Percentiles rank a stretch among this genome's conserved stretches.
phyloP scores from a whole-genome alignment of 352 stramenopile species.

The Pythium aquatile region DNA sequence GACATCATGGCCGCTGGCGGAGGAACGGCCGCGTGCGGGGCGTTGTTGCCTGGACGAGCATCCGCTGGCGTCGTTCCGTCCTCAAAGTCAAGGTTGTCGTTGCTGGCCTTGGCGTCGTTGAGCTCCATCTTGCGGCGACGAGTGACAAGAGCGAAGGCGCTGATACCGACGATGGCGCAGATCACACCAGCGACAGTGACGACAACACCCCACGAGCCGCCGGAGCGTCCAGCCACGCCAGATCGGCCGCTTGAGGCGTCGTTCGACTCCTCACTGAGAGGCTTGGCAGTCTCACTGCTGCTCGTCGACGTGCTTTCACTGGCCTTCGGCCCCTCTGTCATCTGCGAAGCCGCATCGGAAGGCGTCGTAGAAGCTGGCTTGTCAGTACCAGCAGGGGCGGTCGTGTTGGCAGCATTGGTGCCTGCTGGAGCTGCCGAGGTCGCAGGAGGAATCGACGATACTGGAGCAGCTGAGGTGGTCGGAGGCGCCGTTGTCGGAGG shows the following conservation, averaged over 20 bases:
- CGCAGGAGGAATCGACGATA: background rate
- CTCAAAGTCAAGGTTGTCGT: constrained; percentile 22
- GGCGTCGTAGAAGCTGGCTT: background rate
- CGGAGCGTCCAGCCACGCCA: background rate
- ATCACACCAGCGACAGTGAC: constrained; percentile 21
- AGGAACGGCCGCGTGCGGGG: background rate
- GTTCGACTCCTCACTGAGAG: constrained; percentile 11
- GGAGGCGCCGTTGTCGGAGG: background rate
- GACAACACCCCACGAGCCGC: constrained; percentile 16
- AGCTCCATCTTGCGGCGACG: constrained; percentile 18
- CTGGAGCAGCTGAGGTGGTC: constrained; percentile 3
- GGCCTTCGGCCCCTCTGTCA: background rate
- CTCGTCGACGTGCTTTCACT: background rate
- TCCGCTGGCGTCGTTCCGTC: constrained; percentile 19
- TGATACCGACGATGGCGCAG: constrained; percentile 20
- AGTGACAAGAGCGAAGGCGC: constrained; percentile 19
- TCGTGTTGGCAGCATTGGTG: background rate
- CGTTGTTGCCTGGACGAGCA: background rate
- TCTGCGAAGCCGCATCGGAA: background rate
- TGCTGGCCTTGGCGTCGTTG: constrained; percentile 16
- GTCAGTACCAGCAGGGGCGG: background rate
- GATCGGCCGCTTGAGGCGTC: background rate
- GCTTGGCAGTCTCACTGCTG: constrained; percentile 6
- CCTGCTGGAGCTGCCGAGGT: background rate
- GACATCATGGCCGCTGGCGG: constrained; percentile 1